phyloP scores from a whole-genome alignment of 345 rosid species.

The Dimocarpus longan region DNA sequence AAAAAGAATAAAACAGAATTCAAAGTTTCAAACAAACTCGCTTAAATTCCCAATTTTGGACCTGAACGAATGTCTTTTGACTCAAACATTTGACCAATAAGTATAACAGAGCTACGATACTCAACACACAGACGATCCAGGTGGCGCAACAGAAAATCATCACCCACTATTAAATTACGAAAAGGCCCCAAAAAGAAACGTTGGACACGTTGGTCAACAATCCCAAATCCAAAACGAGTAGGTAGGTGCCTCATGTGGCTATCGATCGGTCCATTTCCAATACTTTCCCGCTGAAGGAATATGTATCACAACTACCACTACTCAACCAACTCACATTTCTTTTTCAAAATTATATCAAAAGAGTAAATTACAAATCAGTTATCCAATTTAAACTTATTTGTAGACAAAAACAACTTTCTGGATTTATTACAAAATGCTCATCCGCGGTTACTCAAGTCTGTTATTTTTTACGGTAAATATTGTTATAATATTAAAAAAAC shows the following conservation, averaged over 20 bases:
- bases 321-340: not conserved
- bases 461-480: too few species aligned
- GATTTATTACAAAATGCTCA: too few species aligned
- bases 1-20: not conserved
- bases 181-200: not conserved
- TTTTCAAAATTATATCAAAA: not conserved
- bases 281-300: not conserved
- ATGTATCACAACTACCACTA: not conserved
- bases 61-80: not conserved
- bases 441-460: too few species aligned
- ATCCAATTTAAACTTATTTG: too few species aligned
- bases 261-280: not conserved
- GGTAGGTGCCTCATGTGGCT: conserved; percentile 2
- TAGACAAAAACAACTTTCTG: too few species aligned
- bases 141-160: not conserved
- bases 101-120: not conserved
- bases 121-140: too few species aligned
- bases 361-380: too few species aligned
- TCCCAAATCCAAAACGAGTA: not conserved
- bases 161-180: not conserved
- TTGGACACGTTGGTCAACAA: not conserved
- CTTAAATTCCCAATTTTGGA: conserved; percentile 15
- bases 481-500: too few species aligned
- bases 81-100: not conserved
- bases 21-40: not conserved